Evolutionary conservation across 2,329 filamentous ascomycete genomes (phyloP).

Genomic region (Pseudopyrenochaeta lycopersici): DNA sequence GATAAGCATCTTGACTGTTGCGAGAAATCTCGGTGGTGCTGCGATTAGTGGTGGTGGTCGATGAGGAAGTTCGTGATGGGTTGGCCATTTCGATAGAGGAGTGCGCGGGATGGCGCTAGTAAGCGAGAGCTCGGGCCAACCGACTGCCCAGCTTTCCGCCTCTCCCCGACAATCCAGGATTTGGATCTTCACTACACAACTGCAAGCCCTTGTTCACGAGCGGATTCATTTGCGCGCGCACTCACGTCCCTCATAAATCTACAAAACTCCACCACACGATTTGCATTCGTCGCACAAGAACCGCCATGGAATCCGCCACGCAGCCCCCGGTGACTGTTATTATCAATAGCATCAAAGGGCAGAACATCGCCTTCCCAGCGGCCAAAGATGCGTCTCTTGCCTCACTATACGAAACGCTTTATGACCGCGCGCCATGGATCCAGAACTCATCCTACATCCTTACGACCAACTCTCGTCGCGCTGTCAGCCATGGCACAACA

Average conservation of each 20-base stretch:
- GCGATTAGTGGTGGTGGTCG: conserved; percentile 23
- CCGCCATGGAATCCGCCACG: conserved; percentile 34
- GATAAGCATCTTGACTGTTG: conserved; percentile 77
- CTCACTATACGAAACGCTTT: conserved; percentile 72
- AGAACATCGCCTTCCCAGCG: conserved; percentile 83
- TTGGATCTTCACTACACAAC: neutral
- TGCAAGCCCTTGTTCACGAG: neutral
- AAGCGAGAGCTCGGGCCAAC: conserved; percentile 15
- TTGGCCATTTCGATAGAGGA: conserved; percentile 19
- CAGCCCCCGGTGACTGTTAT: conserved; percentile 64
- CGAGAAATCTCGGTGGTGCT: conserved; percentile 36
- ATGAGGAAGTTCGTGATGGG: conserved; percentile 24
- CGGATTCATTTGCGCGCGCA: neutral
- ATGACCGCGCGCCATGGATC: conserved; percentile 66
- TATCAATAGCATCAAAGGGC: conserved; percentile 82
- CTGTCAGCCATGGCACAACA: conserved; percentile 65
- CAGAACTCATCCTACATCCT: conserved; percentile 72
- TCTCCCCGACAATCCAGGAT: neutral
- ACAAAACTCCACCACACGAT: neutral
- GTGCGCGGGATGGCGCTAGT: conserved; percentile 15
- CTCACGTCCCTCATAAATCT: neutral
- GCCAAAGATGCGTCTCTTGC: conserved; percentile 72
- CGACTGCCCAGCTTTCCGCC: neutral
- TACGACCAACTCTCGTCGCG: conserved; percentile 81
- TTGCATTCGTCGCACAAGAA: neutral